These are phyloP conservation scores for Fusarium graminum DNA, from an alignment of 2,329 filamentous ascomycete species.

Conservation along the genomic window DNA sequence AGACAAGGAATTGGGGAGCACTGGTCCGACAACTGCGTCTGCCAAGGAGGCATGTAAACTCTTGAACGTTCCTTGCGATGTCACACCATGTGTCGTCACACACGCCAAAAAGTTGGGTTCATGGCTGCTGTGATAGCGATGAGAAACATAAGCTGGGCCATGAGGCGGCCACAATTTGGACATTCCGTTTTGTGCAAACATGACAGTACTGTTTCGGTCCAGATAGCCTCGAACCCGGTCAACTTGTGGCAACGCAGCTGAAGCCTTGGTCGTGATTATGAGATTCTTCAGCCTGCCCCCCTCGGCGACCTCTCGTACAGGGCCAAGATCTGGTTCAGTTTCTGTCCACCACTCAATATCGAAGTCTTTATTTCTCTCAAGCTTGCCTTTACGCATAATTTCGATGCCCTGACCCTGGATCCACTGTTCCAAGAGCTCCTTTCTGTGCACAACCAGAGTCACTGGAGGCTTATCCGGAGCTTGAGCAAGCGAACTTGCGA, in stretches of 20 bases:
- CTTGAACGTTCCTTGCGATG: slow-evolving; percentile 62
- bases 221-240: slow-evolving; percentile 72
- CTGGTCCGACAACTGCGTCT: slow-evolving; percentile 62
- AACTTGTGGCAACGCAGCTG: slow-evolving; percentile 72
- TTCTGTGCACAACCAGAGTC: slow-evolving; percentile 82
- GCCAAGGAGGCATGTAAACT: slow-evolving; percentile 67
- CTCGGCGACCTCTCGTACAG: slow-evolving; percentile 57
- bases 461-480: slow-evolving; percentile 75
- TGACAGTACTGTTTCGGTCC: slow-evolving; percentile 75
- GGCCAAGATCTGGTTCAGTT: slow-evolving; percentile 54
- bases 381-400: slow-evolving; percentile 55
- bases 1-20: slow-evolving; percentile 51
- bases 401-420: slow-evolving; percentile 58
- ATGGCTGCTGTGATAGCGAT: slow-evolving; percentile 55
- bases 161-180: slow-evolving; percentile 72
- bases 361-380: slow-evolving; percentile 56
- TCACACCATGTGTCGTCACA: slow-evolving; percentile 69
- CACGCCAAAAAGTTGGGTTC: slow-evolving; percentile 80
- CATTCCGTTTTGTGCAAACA: slow-evolving; percentile 91
- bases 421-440: slow-evolving; percentile 64
- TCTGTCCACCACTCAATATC: slow-evolving; percentile 69
- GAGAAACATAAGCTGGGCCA: slow-evolving; percentile 58
- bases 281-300: slow-evolving; percentile 73
- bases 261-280: slow-evolving; percentile 82
- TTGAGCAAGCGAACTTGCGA: slow-evolving; percentile 78